Evolutionary conservation across 2,329 filamentous ascomycete species (phyloP).

Genomic region (Claviceps sp.): DNA sequence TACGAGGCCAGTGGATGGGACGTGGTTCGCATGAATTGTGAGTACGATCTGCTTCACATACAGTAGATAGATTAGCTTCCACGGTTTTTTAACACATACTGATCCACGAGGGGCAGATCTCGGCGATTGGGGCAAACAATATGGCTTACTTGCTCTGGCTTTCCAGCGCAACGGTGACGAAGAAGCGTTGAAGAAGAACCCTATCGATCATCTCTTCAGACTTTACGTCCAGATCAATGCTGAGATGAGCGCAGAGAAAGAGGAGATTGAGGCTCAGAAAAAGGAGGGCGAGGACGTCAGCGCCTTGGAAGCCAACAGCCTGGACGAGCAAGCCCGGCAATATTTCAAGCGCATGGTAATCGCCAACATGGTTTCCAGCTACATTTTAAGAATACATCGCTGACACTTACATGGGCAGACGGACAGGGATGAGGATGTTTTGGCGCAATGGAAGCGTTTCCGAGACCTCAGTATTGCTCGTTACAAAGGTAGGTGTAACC

Average conservation of each 20-base stretch:
- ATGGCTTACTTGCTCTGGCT: slow-evolving; percentile 57
- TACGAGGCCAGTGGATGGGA: slow-evolving; percentile 62
- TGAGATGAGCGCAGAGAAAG: slow-evolving; percentile 54
- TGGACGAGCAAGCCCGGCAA: slow-evolving; percentile 62
- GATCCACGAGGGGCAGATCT: slow-evolving; percentile 33
- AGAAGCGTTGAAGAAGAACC: slow-evolving; percentile 55
- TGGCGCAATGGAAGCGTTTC: slow-evolving; percentile 52
- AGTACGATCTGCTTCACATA: slow-evolving; percentile 2
- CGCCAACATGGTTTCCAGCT: not conserved
- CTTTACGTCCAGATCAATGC: slow-evolving; percentile 69
- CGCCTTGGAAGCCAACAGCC: slow-evolving; percentile 36
- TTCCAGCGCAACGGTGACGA: slow-evolving; percentile 66
- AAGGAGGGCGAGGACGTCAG: slow-evolving; percentile 37
- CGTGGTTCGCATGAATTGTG: slow-evolving; percentile 53
- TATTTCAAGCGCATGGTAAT: slow-evolving; percentile 53
- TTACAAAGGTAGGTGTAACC: slow-evolving; percentile 34
- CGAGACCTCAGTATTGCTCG: slow-evolving; percentile 52
- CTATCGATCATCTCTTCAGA: slow-evolving; percentile 71
- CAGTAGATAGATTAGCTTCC: not conserved
- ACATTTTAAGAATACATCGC: not conserved
- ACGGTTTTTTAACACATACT: not conserved
- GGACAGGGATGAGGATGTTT: slow-evolving; percentile 47
- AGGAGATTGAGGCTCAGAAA: slow-evolving; percentile 45
- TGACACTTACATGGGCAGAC: slow-evolving; percentile 22
- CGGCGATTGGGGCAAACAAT: slow-evolving; percentile 74